Conservation (phyloP, 768 basidiomycete genomes). For the Boletus bicolor region DNA sequence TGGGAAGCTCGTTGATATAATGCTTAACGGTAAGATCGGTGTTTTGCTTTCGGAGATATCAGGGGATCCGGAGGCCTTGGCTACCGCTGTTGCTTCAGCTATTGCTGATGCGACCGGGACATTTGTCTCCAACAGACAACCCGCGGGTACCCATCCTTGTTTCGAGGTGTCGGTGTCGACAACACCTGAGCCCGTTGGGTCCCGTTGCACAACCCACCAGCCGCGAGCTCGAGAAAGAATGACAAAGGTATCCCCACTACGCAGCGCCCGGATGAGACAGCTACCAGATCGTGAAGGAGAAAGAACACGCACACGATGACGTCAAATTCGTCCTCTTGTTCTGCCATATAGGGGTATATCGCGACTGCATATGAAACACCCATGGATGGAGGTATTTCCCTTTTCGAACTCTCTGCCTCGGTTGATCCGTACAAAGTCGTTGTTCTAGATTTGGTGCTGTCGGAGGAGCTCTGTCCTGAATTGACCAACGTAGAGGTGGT, state of each 20-base stretch:
- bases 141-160: conserved; percentile 98
- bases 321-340: conserved; percentile 98
- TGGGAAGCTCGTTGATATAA: conserved; percentile 97
- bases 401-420: conserved; percentile 35
- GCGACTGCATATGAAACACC: conserved; percentile 93
- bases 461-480: conserved; percentile 30
- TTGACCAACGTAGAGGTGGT: conserved; percentile 33
- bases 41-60: conserved; percentile 48
- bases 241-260: conserved; percentile 88
- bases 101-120: conserved; percentile 88
- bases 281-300: neutral
- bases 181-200: conserved; percentile 78
- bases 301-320: conserved; percentile 77
- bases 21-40: conserved; percentile 85
- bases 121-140: conserved; percentile 90
- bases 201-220: conserved; percentile 99
- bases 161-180: conserved; percentile 74
- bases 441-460: conserved; percentile 16
- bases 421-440: conserved; percentile 15
- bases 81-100: conserved; percentile 72
- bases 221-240: conserved; percentile 93
- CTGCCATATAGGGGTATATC: conserved; percentile 98
- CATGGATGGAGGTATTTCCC: conserved; percentile 44
- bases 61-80: conserved; percentile 43
- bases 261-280: conserved; percentile 6